Evolutionary conservation across 306 rosid genomes (phyloP), one percentile per base, ranked within the genome.

Genomic region (Morella rubra): DNA sequence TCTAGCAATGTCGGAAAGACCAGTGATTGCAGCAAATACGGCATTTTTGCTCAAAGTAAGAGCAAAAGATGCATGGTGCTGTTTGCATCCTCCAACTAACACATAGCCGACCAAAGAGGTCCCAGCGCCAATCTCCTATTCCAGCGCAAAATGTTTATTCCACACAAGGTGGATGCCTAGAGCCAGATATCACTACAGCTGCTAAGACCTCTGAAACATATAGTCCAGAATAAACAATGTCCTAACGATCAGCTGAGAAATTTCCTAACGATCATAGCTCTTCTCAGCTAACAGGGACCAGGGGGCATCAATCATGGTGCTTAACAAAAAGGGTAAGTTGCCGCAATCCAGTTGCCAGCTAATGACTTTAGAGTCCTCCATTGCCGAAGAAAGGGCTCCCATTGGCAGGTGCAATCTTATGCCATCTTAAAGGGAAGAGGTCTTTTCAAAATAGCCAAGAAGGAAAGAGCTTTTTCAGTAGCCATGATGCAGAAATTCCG

Each of bases 201-300:
- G 44, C 45, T 32, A 13, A 32, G 44, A 32, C 41, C 40, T 32
- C 65, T 41, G 5, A 59, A 24, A 11, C 20, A 61, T 61, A 32
- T 32, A n/a, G n/a, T 32, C 37, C 37, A 32, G 3, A 32, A 32
- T 32, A 32, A 32, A 32, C 37, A 32, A n/a, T n/a, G n/a, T 12
- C 5, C 1, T 8, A 27, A 59, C 41, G 15, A 61, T 13, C 4
- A 32, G 32, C 51, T 51, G 37, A 2, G 3, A 32, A 32, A 76
- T 44, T 64, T 14, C 52, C 64, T 7, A 20, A 40, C 27, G 56
- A 44, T 42, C 41, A 73, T 42, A 51, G 24, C 68, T 49, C 4
- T 51, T 22, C 44, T 64, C 72, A 24, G 79, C 24, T 46, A 44
- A 37, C n/a, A n/a, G 51, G 42, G 72, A 27, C 53, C n/a, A 37